A percentile compares a stretch with the other conserved stretches of the same genome.
These are phyloP conservation scores for Dactylis glomerata DNA, from an alignment of 176 grass and related monocot genomes.

Conservation along the genomic window DNA sequence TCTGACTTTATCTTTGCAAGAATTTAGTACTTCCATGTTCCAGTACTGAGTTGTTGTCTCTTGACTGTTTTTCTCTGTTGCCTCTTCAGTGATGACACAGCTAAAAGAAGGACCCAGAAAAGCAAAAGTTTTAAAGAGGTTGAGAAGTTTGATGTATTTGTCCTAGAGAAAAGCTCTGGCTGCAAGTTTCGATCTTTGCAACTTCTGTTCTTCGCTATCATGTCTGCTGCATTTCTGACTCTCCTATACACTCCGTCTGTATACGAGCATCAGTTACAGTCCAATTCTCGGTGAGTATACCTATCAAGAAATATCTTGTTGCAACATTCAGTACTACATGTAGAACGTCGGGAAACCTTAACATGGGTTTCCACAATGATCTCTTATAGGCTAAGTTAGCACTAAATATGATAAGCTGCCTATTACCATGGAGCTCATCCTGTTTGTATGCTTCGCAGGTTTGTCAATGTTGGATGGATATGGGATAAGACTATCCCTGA, in stretches of 20 bases:
- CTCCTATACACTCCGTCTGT: conserved; percentile 72
- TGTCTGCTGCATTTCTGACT: conserved; percentile 74
- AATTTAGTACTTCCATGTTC: conserved; percentile 8
- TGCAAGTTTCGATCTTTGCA: conserved; percentile 84
- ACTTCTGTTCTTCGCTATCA: conserved; percentile 73
- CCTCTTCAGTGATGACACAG: conserved; percentile 59
- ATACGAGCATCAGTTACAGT: conserved; percentile 62
- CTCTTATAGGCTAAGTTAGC: background rate
- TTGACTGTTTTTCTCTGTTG: conserved; percentile 28
- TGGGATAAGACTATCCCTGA: conserved; percentile 68
- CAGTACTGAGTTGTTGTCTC: background rate
- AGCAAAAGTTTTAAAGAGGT: conserved; percentile 79
- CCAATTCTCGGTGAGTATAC: conserved; percentile 57
- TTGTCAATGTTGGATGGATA: conserved; percentile 81
- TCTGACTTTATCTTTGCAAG: background rate
- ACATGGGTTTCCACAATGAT: background rate
- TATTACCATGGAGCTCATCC: conserved; percentile 14
- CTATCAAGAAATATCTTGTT: background rate
- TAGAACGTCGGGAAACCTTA: background rate
- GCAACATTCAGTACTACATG: background rate
- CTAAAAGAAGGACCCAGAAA: conserved; percentile 69
- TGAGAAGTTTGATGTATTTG: conserved; percentile 67
- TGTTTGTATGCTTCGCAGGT: conserved; percentile 44
- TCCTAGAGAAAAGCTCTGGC: conserved; percentile 56
- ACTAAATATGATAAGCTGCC: background rate